These are phyloP conservation scores for Saturnispora sanitii DNA, from an alignment of 805 yeast genomes.

Conservation along the genomic window DNA sequence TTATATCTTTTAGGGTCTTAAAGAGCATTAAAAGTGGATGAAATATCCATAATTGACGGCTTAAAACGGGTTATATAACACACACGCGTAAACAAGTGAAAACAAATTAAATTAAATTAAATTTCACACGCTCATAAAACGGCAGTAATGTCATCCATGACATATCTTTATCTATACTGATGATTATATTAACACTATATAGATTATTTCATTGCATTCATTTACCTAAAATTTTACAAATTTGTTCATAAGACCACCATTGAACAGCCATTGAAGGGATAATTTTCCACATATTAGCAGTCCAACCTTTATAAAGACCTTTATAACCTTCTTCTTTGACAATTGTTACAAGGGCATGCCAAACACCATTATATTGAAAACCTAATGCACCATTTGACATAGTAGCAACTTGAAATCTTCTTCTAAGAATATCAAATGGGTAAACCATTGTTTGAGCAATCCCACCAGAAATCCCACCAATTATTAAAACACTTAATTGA, in stretches of 20 bases:
- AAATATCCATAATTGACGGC: too few relatives aligned
- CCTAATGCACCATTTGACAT: constrained; percentile 75
- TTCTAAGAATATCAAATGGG: constrained; percentile 81
- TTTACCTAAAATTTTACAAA: constrained; percentile 35
- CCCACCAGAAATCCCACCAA: constrained; percentile 86
- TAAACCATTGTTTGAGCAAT: constrained; percentile 84
- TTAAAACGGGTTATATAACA: too few relatives aligned
- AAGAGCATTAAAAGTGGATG: too few relatives aligned
- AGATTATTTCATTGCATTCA: too few relatives aligned
- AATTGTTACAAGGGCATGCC: constrained; percentile 64
- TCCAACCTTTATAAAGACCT: constrained; percentile 65
- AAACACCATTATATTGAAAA: constrained; percentile 66
- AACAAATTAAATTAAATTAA: too few relatives aligned
- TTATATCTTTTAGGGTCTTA: too few relatives aligned
- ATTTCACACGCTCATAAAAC: too few relatives aligned
- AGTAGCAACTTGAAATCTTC: constrained; percentile 84
- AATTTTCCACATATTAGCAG: constrained; percentile 79
- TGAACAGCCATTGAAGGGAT: constrained; percentile 95
- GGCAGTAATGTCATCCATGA: too few relatives aligned
- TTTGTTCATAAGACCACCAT: constrained; percentile 76
- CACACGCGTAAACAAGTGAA: too few relatives aligned
- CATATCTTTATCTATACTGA: too few relatives aligned
- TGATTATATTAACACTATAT: too few relatives aligned
- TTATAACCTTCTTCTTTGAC: constrained; percentile 61
- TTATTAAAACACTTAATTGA: constrained; percentile 24